Base-by-base conservation (phyloP, 192 early-diverging fungal genomes). In the Haplosporangium gracile region DNA sequence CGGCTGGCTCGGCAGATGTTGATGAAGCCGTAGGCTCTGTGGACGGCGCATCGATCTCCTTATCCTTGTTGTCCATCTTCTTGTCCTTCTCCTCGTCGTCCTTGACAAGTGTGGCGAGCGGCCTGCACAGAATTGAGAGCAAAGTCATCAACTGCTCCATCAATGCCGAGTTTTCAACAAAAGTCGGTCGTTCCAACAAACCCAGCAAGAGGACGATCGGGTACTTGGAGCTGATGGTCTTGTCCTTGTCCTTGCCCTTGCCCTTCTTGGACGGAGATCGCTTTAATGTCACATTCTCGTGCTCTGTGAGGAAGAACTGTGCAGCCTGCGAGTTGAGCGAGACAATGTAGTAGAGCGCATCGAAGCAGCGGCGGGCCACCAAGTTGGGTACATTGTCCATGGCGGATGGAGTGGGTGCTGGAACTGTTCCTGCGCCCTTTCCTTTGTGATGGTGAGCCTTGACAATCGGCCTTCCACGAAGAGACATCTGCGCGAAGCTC, bases 101-200 rank as follows among this genome's bases (percentile, higher is more conserved):
- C 82, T 92, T 93, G 24, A 91, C 91, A 65, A 97, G 81, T 11
- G 91, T 82, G 22, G 95, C 90, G 82, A 98, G 90, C 13, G 94
- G 95, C 70, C 95, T 92, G 45, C 96, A 93, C 72, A 98, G 93
- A 10, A 93, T 93, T 0, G 96, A 92, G 34, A 99, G 88, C 42
- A 98, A 88, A 72, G 94, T 93, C 94, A 98, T 97, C 26, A 98
- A 82, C 72, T 95, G 94, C 87, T 98, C 98, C 89, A 98, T 95
- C 53, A 99, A 79, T 18, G 88, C 87, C 4, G 95, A 89, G 80
- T 96, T 97, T 68, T 94, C 89, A 20, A 97, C 91, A 82, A 97
- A 97, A 24, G 94, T 91, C 22, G 95, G 95, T 68, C 95, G 91
- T 71, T 97, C 97, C 68, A 99, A 88, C 55, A 99, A 89, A 75